Percentiles rank a stretch among this genome's conserved stretches.
These are phyloP conservation scores for Lablab purpureus DNA, from an alignment of 306 rosid genomes.

Conservation along the genomic window DNA sequence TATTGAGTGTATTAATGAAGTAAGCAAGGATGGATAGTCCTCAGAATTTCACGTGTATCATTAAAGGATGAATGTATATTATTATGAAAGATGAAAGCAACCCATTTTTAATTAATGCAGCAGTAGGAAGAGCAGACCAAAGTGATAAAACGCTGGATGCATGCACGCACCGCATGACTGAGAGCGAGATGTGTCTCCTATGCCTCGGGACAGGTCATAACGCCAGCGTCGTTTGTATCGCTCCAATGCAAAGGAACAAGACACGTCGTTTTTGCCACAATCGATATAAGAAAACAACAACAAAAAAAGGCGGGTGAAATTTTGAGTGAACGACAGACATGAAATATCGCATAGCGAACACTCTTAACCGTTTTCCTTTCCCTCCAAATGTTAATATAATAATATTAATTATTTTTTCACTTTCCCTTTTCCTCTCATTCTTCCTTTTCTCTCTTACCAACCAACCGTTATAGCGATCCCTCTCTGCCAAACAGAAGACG, in stretches of 20 bases:
- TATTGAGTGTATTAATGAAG: no score
- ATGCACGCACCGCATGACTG: background rate
- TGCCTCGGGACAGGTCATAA: background rate
- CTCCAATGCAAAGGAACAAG: background rate
- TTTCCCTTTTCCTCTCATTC: background rate
- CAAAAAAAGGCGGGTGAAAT: background rate
- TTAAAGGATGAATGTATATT: no score
- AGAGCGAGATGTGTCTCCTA: slow-evolving; percentile 9
- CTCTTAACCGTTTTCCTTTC: slow-evolving; percentile 18
- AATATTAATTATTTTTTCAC: background rate
- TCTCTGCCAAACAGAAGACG: slow-evolving; percentile 23
- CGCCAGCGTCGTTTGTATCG: background rate
- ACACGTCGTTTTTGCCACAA: background rate
- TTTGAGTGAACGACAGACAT: slow-evolving; percentile 20
- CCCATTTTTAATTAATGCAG: background rate
- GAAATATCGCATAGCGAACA: slow-evolving; percentile 20
- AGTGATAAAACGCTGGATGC: background rate
- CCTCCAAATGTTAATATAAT: background rate
- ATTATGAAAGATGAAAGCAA: background rate
- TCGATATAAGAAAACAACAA: no score
- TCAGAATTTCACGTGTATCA: no score
- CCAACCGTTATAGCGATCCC: background rate
- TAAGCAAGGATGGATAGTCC: no score
- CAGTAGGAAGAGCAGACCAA: no score
- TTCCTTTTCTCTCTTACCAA: background rate